phyloP scores from a whole-genome alignment of 179 eudicot genomes.

The Amaranthus tricolor region DNA sequence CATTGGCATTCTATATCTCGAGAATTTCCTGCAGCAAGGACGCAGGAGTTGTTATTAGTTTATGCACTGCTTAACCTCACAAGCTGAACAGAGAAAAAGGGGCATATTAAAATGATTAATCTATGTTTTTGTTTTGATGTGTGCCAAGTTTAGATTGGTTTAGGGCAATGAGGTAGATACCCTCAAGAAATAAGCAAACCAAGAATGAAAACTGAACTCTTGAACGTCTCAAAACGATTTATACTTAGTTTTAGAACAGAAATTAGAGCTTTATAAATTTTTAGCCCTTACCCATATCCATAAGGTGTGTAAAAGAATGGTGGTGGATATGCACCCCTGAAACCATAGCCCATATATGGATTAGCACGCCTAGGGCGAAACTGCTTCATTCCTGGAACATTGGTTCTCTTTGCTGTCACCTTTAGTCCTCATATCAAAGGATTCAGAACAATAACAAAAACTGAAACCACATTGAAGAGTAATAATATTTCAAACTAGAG shows the following conservation, averaged over 20 bases:
- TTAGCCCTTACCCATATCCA: constrained; percentile 54
- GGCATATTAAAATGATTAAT: too few species aligned
- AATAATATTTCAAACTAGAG: not conserved
- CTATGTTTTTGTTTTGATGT: too few species aligned
- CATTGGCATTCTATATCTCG: constrained; percentile 66
- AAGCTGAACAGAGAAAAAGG: not conserved
- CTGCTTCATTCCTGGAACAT: constrained; percentile 62
- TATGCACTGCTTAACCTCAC: not conserved
- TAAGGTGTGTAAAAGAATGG: constrained; percentile 50
- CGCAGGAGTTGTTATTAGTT: not conserved
- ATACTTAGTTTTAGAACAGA: not conserved
- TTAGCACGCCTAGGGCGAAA: constrained; percentile 47
- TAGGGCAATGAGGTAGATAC: too few species aligned
- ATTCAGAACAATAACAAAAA: constrained; percentile 6
- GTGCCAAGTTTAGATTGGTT: too few species aligned
- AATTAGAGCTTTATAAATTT: not conserved
- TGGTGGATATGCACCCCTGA: constrained; percentile 45
- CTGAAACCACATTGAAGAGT: not conserved
- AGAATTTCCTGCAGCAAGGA: constrained; percentile 48
- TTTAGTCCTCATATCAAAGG: constrained; percentile 21
- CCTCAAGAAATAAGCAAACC: too few species aligned
- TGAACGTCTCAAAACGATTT: too few species aligned
- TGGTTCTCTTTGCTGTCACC: constrained; percentile 61
- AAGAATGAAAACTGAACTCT: too few species aligned
- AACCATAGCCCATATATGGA: constrained; percentile 43